Conservation (phyloP, 1,284 basidiomycete species). For the Rhodotorula mucilaginosa region DNA sequence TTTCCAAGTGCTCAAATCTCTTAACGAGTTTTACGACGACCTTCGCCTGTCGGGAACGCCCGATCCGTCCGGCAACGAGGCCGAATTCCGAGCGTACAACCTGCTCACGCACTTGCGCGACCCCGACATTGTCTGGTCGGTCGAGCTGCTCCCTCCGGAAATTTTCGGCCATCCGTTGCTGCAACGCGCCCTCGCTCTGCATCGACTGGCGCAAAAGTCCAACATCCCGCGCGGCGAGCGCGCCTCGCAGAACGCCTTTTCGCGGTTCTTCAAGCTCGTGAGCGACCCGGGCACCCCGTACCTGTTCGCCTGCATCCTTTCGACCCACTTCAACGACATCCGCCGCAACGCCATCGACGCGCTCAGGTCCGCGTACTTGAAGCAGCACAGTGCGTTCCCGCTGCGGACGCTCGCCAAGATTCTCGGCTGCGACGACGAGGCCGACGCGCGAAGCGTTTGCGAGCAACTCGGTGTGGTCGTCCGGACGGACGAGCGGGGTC, state of each 20-base stretch:
- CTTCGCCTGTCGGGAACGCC: slow-evolving; percentile 54
- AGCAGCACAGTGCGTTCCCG: slow-evolving; percentile 48
- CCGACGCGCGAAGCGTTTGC: slow-evolving; percentile 48
- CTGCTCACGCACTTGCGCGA: slow-evolving; percentile 86
- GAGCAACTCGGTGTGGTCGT: slow-evolving; percentile 47
- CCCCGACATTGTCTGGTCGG: slow-evolving; percentile 65
- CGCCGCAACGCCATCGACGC: slow-evolving; percentile 55
- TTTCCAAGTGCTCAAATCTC: slow-evolving; percentile 70
- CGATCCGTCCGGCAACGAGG: slow-evolving; percentile 70
- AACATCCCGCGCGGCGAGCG: slow-evolving; percentile 59
- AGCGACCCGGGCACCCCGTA: slow-evolving; percentile 50
- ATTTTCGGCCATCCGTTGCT: slow-evolving; percentile 74
- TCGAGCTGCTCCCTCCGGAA: slow-evolving; percentile 67
- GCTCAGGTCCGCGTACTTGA: slow-evolving; percentile 53
- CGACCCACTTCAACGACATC: slow-evolving; percentile 56
- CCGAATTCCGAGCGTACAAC: slow-evolving; percentile 95
- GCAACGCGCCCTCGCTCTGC: slow-evolving; percentile 75
- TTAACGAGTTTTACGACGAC: slow-evolving; percentile 92
- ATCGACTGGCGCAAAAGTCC: slow-evolving; percentile 72
- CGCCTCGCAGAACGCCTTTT: slow-evolving; percentile 58
- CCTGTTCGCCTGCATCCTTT: slow-evolving; percentile 56
- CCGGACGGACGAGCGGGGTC: slow-evolving; percentile 23
- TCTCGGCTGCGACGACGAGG: slow-evolving; percentile 53
- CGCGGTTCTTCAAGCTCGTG: slow-evolving; percentile 57
- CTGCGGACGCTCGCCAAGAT: slow-evolving; percentile 48